Evolutionary conservation across 1,139 yeast species (phyloP).

Genomic region (Casaregolazyma lundiana): DNA sequence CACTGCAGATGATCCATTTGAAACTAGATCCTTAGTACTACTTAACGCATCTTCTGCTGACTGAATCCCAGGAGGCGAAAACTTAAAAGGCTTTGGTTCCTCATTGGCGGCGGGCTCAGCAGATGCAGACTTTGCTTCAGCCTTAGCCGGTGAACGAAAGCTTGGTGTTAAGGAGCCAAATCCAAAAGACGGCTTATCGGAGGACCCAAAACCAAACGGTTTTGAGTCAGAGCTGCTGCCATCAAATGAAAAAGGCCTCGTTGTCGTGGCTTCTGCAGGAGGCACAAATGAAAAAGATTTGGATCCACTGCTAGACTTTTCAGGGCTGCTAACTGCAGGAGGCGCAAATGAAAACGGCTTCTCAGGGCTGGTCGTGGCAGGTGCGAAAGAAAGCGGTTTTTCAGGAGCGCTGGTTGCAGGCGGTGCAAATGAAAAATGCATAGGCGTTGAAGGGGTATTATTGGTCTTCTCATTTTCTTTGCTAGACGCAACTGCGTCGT

Average conservation of each 20-base stretch:
- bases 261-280: neutral
- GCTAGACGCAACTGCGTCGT: neutral
- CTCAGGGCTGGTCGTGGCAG: conserved; percentile 9
- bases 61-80: neutral
- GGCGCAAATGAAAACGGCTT: conserved; percentile 1
- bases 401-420: neutral
- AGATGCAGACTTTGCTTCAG: conserved; percentile 13
- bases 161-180: conserved; percentile 5
- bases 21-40: neutral
- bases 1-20: conserved; percentile 7
- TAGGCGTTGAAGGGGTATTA: neutral
- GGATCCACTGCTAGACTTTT: no score
- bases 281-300: neutral
- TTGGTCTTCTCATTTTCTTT: neutral
- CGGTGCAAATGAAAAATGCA: conserved; percentile 11
- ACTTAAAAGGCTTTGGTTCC: conserved; percentile 1
- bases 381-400: conserved; percentile 1
- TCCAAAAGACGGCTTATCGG: conserved; percentile 10
- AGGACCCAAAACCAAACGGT: conserved; percentile 24
- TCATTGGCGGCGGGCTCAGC: neutral
- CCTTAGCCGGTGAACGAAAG: conserved; percentile 18
- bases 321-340: neutral
- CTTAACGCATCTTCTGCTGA: neutral
- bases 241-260: neutral
- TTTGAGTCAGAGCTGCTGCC: neutral